Evolutionary conservation across 1,284 basidiomycete genomes (phyloP).

Genomic region (Pholiota adiposa): DNA sequence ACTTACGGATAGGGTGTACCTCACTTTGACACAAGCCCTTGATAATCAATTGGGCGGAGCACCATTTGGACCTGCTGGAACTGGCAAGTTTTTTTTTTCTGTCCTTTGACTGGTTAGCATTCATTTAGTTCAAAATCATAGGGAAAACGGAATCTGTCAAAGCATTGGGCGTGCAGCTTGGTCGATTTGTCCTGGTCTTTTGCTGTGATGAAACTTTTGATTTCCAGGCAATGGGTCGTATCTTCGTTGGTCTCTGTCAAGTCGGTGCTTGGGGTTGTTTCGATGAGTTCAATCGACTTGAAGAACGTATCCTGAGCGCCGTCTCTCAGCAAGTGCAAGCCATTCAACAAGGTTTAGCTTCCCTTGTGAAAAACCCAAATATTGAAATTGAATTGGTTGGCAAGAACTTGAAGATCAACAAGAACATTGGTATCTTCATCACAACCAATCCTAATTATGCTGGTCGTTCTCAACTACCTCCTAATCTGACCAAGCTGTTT

Average conservation of each 20-base stretch:
- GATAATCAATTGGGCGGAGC: slow-evolving; percentile 95
- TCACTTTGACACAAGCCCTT: slow-evolving; percentile 95
- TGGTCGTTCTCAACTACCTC: slow-evolving; percentile 95
- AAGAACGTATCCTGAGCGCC: slow-evolving; percentile 96
- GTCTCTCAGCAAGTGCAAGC: slow-evolving; percentile 99
- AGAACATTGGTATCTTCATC: slow-evolving; percentile 97
- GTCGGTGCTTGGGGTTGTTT: slow-evolving; percentile 99
- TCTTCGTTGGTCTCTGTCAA: slow-evolving; percentile 98
- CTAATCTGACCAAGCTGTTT: slow-evolving; percentile 96
- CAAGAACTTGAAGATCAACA: slow-evolving; percentile 91
- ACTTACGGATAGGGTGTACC: slow-evolving; percentile 95
- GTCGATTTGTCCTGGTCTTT: slow-evolving; percentile 97
- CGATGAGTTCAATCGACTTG: slow-evolving; percentile 97
- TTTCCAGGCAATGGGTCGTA: slow-evolving; percentile 99
- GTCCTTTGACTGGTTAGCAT: not conserved
- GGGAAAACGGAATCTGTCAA: slow-evolving; percentile 99
- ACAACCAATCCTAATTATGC: slow-evolving; percentile 99
- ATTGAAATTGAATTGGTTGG: slow-evolving; percentile 96
- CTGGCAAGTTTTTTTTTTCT: slow-evolving; percentile 57
- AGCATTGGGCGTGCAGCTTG: slow-evolving; percentile 96
- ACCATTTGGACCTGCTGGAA: slow-evolving; percentile 98
- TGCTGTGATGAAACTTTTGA: slow-evolving; percentile 99
- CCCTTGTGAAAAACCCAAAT: slow-evolving; percentile 80
- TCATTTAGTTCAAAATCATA: slow-evolving; percentile 27
- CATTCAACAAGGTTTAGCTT: slow-evolving; percentile 93